Conservation (phyloP, 2,329 filamentous ascomycete species). For the Zasmidium angulare region DNA sequence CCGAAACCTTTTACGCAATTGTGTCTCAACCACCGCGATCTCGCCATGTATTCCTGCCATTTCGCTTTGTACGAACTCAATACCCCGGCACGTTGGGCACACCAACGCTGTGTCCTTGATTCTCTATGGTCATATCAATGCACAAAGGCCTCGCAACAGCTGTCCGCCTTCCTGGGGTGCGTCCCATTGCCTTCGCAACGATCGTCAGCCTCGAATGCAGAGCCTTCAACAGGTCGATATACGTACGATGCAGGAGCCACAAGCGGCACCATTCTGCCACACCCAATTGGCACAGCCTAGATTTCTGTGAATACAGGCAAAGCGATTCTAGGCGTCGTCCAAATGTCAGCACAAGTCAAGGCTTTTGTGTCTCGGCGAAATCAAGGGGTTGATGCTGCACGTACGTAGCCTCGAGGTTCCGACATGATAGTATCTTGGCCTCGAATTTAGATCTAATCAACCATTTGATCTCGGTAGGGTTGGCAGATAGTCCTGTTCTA, state of each 20-base stretch:
- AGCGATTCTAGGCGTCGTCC: slow-evolving; percentile 17
- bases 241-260: slow-evolving; percentile 24
- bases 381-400: not conserved
- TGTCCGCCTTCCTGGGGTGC: slow-evolving; percentile 5
- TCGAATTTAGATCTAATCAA: not conserved
- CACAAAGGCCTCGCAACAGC: too few relatives aligned
- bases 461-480: too few relatives aligned
- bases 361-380: too few relatives aligned
- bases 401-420: not conserved
- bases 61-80: too few relatives aligned
- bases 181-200: slow-evolving; percentile 10
- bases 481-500: too few relatives aligned
- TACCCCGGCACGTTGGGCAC: too few relatives aligned
- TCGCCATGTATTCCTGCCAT: too few relatives aligned
- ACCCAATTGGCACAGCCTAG: slow-evolving; percentile 17
- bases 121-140: too few relatives aligned
- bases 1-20: not conserved
- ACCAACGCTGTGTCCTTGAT: too few relatives aligned
- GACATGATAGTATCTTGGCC: not conserved
- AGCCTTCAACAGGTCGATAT: not conserved
- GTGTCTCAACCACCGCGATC: too few relatives aligned
- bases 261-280: slow-evolving; percentile 25
- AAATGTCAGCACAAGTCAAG: not conserved
- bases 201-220: not conserved
- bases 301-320: slow-evolving; percentile 16